A percentile compares a stretch with the other conserved stretches of the same genome.
These are phyloP conservation scores for Haplosporangium sp. DNA, from an alignment of 371 early-diverging fungal species.

Conservation along the genomic window DNA sequence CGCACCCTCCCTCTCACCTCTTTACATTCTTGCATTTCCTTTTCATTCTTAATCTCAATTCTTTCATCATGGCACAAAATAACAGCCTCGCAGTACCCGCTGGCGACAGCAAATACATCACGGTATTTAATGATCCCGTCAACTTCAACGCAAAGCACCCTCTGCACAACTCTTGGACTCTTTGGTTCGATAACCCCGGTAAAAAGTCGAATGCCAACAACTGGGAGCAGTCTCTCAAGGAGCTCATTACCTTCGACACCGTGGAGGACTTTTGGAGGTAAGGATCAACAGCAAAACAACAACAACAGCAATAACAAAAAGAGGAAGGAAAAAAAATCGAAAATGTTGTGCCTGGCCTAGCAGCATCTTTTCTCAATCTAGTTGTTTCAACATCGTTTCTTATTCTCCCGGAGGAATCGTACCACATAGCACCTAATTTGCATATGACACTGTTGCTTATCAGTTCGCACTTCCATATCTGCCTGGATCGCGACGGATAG, in stretches of 20 bases:
- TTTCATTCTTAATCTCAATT: neutral
- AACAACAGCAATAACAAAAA: slow-evolving; percentile 59
- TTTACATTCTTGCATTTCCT: neutral
- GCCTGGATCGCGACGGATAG: too few species aligned
- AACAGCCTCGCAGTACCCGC: slow-evolving; percentile 40
- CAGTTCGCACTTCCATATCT: too few species aligned
- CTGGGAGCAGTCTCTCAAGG: slow-evolving; percentile 92
- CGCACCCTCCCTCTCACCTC: neutral
- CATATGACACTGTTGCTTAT: neutral
- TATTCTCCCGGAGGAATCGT: too few species aligned
- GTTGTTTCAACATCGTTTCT: too few species aligned
- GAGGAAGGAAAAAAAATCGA: too few species aligned
- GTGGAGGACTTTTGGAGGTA: slow-evolving; percentile 98
- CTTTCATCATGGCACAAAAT: slow-evolving; percentile 23
- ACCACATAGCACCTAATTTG: neutral
- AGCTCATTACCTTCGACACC: slow-evolving; percentile 84
- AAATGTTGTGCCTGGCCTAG: too few species aligned
- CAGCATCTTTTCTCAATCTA: too few species aligned
- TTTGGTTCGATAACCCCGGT: slow-evolving; percentile 92
- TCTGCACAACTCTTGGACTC: slow-evolving; percentile 89
- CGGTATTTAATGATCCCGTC: slow-evolving; percentile 68
- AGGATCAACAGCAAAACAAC: neutral
- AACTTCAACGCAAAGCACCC: slow-evolving; percentile 91
- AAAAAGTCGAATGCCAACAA: slow-evolving; percentile 75
- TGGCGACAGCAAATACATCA: slow-evolving; percentile 50